Base-by-base conservation (phyloP, 129 eudicot genomes). In the Lactuca saligna region DNA sequence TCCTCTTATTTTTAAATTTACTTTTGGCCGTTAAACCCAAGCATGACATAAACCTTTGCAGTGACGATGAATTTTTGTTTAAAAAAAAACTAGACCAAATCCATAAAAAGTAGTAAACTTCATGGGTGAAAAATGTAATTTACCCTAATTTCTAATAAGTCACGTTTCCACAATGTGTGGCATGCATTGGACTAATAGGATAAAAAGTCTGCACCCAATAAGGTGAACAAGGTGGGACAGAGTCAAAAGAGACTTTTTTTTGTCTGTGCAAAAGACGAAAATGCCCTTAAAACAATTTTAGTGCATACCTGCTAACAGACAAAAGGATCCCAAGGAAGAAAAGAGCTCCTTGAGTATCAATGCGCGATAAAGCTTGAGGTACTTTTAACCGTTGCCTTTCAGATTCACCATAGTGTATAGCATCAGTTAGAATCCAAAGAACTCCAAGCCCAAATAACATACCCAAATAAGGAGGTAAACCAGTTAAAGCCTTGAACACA, bases 271-370 rank as follows among this genome's bases (percentile, higher is more conserved):
- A 39, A 39, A 39, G 44, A 39, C 44, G 44, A 4, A 39, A 39
- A 39, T 7, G 2, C 44, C 44, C 44, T 39, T 7, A 58, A 67
- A 17, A 31, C 17, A 37, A 32, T 71, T 11, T 71, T 17, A 3
- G 3, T 54, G 42, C 44, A 61, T 85, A 93, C 98, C 98, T 93
- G 86, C 98, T 93, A 61, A 93, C 98, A 3, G 98, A 93, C 48
- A 93, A 82, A 65, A 93, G 95, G 75, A 93, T 93, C 39, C 98
- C 98, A 14, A 93, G 95, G 81, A 93, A 93, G 82, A 93, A 93
- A 14, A 93, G 88, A 65, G 78, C 88, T 85, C 97, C 98, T 83
- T 93, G 98, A 70, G 98, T 93, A 76, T 93, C 98, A 32, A 93
- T 93, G 17, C 98, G 94, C 7, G 98, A 89, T 65, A 93, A 80